phyloP scores from a whole-genome alignment of 441 rosid genomes.

The Populus hybrid region DNA sequence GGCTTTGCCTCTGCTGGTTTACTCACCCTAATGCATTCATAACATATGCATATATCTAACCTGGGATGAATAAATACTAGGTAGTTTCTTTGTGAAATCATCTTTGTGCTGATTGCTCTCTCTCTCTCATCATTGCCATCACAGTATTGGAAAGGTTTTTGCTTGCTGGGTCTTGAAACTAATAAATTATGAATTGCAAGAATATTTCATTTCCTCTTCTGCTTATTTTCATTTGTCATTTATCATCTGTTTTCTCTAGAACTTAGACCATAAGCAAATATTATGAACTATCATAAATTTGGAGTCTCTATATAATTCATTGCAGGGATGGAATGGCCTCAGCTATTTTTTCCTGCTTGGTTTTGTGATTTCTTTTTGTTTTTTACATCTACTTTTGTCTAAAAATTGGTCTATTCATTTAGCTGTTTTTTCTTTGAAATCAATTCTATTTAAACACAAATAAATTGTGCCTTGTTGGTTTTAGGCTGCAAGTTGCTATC shows the following conservation, averaged over 20 bases:
- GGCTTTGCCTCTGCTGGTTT: neutral
- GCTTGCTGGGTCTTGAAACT: neutral
- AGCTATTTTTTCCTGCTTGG: neutral
- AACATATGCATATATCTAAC: neutral
- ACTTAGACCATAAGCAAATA: too few relatives aligned
- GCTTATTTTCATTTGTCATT: too few relatives aligned
- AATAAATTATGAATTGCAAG: neutral
- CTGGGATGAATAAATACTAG: neutral
- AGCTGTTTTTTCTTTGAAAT: neutral
- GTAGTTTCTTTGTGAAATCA: neutral
- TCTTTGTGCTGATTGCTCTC: neutral
- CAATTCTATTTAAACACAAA: neutral
- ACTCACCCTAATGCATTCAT: neutral
- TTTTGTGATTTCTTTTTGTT: neutral
- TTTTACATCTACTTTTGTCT: neutral
- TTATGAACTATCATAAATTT: too few relatives aligned
- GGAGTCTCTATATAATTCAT: neutral
- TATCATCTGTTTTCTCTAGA: too few relatives aligned
- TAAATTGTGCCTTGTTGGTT: neutral
- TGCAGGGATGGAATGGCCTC: neutral
- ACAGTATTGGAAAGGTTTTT: neutral
- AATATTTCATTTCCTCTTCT: neutral
- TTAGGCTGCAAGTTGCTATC: neutral
- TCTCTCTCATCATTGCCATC: neutral
- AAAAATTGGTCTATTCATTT: neutral